Conservation (phyloP, 2,329 filamentous ascomycete genomes). For the Fusarium cyanostomum region DNA sequence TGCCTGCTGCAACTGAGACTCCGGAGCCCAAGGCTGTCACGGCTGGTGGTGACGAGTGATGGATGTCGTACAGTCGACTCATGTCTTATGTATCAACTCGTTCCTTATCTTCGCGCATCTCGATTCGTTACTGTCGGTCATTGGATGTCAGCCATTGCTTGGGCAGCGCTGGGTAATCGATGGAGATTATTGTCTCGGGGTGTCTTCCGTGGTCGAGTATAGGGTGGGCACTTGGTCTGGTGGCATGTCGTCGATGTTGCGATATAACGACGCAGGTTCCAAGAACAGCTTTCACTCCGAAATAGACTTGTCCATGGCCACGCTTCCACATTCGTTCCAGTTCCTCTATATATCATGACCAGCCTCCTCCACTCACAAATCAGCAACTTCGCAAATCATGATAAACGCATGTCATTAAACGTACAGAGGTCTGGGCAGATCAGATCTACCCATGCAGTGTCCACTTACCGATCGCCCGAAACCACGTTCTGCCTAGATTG, state of each 20-base stretch:
- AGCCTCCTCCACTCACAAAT: not conserved
- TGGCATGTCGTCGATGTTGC: not conserved
- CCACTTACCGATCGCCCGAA: slow-evolving; percentile 38
- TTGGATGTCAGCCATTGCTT: not conserved
- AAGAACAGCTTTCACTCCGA: not conserved
- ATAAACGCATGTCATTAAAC: slow-evolving; percentile 13
- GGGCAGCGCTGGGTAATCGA: not conserved
- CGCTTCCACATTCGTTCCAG: not conserved
- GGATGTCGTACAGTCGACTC: slow-evolving; percentile 6
- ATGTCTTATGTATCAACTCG: slow-evolving; percentile 21
- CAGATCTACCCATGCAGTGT: slow-evolving; percentile 32
- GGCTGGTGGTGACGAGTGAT: slow-evolving; percentile 44
- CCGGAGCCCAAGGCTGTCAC: slow-evolving; percentile 44
- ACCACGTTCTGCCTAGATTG: slow-evolving; percentile 14
- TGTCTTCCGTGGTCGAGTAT: not conserved
- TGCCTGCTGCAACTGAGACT: slow-evolving; percentile 37
- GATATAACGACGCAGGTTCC: not conserved
- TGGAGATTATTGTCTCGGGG: not conserved
- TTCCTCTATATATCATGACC: not conserved
- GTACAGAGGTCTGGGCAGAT: slow-evolving; percentile 26
- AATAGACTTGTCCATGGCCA: not conserved
- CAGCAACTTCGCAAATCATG: slow-evolving; percentile 19
- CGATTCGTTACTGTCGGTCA: not conserved
- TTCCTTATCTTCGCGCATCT: slow-evolving; percentile 1
- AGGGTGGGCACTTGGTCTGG: not conserved